Base-by-base conservation (phyloP, 352 stramenopile species). In the Phytopythium helicoides region DNA sequence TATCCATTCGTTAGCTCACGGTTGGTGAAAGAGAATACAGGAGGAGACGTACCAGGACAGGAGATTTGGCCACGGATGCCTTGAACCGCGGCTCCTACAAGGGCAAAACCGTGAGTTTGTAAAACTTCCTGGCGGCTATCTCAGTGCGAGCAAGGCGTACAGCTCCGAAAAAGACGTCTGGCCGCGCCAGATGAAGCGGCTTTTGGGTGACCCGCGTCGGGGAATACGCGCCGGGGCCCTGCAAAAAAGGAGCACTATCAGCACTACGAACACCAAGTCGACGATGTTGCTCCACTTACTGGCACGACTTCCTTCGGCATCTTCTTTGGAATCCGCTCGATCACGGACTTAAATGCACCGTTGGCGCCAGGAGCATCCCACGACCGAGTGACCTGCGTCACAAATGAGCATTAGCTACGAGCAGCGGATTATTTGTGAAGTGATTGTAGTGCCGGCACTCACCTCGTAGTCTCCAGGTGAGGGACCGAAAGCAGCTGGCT, bases 391-490 rank as follows among this genome's bases (percentile, higher is more conserved):
- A 86, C 77, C 79, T 92, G 56, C 33, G 16, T 9, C 33, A 38
- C 31, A 37, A n/a, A 28, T 19, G 7, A 37, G 22, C 25, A 18
- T 22, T 26, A 23, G 23, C 15, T 15, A 7, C 3, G 59, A 61
- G 38, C 5, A 45, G 3, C 8, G 21, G n/a, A n/a, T n/a, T n/a
- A 57, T 19, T 51, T 11, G 3, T 19, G 11, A 22, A 18, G 25
- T 16, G 11, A n/a, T 23, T n/a, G 10, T 21, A 33, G 18, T 5
- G 22, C 35, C 16, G 36, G 28, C 3, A 19, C 16, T 8, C 33
- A 86, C 81, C 68, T 92, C 76, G 33, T 92, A 92, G 56, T 88
- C 82, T 2, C 82, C 82, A 16, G 79, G 79, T 0, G 77, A 89
- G 1, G 79, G 79, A 0, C 64, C 69, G 0, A 52, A 46, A 0